Evolutionary conservation across 306 rosid genomes (phyloP).

Genomic region (Vigna reflexopilosa): DNA sequence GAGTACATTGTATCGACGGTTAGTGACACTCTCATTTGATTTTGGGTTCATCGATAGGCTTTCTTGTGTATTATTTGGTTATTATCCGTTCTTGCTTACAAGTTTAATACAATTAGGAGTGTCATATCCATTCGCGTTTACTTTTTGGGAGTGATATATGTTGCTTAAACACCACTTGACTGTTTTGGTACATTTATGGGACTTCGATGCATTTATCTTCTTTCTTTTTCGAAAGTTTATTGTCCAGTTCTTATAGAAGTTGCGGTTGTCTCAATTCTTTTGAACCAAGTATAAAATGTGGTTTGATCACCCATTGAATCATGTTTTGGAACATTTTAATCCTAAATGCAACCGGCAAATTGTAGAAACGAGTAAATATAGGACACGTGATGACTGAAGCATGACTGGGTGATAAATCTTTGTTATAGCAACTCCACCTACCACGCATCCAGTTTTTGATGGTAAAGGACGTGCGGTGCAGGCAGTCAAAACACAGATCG

Average conservation of each 20-base stretch:
- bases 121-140: constrained; percentile 17
- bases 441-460: background rate
- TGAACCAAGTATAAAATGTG: background rate
- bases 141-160: background rate
- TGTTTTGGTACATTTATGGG: background rate
- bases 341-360: constrained; percentile 33
- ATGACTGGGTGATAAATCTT: constrained; percentile 4
- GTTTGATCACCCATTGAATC: constrained; percentile 13
- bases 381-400: background rate
- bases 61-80: background rate
- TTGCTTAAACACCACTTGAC: background rate
- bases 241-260: constrained; percentile 1
- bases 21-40: constrained; percentile 36
- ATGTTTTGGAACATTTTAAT: constrained; percentile 14
- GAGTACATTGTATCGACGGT: constrained; percentile 63
- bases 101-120: background rate
- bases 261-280: background rate
- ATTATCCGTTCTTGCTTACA: background rate
- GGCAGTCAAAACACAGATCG: background rate
- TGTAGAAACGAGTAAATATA: constrained; percentile 4
- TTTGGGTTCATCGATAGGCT: background rate
- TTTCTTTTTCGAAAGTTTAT: background rate
- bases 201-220: background rate
- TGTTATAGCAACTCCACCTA: background rate
- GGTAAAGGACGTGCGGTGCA: background rate